Evolutionary conservation across 2,329 filamentous ascomycete genomes (phyloP).

Genomic region (Epichloe scottii): DNA sequence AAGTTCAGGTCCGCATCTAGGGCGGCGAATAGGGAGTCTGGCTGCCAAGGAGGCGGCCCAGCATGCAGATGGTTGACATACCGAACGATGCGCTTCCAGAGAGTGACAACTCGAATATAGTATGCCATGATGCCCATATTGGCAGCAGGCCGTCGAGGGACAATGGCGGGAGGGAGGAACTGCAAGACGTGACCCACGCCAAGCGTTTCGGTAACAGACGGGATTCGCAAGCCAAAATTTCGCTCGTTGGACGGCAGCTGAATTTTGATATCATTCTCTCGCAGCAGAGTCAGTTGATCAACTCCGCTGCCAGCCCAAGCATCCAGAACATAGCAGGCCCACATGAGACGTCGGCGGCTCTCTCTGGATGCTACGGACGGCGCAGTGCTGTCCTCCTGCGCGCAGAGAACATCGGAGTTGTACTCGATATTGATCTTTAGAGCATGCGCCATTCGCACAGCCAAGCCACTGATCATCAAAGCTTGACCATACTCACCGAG

Average conservation of each 20-base stretch:
- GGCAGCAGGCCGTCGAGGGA: constrained; percentile 25
- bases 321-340: constrained; percentile 29
- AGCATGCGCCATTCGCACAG: constrained; percentile 29
- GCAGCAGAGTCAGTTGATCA: constrained; percentile 26
- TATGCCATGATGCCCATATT: constrained; percentile 33
- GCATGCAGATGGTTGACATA: constrained; percentile 30
- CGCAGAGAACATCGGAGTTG: constrained; percentile 25
- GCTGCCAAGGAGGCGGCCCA: constrained; percentile 28
- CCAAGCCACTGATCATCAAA: constrained; percentile 28
- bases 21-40: constrained; percentile 29
- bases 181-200: constrained; percentile 28
- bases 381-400: constrained; percentile 16
- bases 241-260: constrained; percentile 28
- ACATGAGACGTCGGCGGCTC: constrained; percentile 27
- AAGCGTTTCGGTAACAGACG: constrained; percentile 27
- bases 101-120: constrained; percentile 27
- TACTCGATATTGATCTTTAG: constrained; percentile 26
- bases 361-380: constrained; percentile 26
- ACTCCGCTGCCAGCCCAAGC: constrained; percentile 27
- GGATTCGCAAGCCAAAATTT: constrained; percentile 28
- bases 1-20: constrained; percentile 26
- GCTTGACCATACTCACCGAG: constrained; percentile 27
- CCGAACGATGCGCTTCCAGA: constrained; percentile 28
- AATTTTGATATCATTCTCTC: constrained; percentile 28
- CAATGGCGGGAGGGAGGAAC: constrained; percentile 25